Conservation (phyloP, 768 basidiomycete species). For the Boletellus ananiceps region DNA sequence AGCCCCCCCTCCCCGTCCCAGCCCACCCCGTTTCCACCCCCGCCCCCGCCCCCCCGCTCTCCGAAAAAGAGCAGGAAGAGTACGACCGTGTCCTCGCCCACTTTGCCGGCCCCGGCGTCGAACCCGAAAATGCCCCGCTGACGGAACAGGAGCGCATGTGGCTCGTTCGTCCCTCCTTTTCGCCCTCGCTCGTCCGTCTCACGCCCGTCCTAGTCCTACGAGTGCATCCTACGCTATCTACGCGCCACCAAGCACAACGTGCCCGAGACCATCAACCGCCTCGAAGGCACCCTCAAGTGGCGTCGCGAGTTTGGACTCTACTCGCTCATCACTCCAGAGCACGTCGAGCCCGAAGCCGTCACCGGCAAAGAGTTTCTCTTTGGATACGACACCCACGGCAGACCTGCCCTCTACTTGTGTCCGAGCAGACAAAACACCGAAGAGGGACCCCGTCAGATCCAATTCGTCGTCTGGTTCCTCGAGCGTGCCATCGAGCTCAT, state of each 20-base stretch:
- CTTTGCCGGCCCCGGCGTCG: constrained; percentile 44
- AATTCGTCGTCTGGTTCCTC: constrained; percentile 71
- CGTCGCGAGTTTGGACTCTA: constrained; percentile 74
- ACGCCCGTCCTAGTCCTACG: constrained; percentile 42
- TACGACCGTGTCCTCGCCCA: constrained; percentile 54
- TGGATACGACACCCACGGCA: constrained; percentile 63
- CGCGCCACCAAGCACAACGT: constrained; percentile 75
- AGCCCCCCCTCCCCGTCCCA: constrained; percentile 25
- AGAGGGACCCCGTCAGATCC: constrained; percentile 61
- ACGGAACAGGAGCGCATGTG: constrained; percentile 72
- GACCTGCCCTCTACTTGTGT: constrained; percentile 67
- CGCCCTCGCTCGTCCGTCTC: background rate
- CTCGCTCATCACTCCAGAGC: constrained; percentile 50
- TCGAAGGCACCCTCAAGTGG: constrained; percentile 76
- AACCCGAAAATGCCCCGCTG: constrained; percentile 34
- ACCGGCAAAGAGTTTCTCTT: constrained; percentile 81
- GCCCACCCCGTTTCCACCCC: constrained; percentile 23
- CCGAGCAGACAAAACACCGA: constrained; percentile 76
- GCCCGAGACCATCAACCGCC: constrained; percentile 52
- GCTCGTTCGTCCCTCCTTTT: constrained; percentile 44
- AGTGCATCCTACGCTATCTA: constrained; percentile 72
- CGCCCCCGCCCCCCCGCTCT: constrained; percentile 36
- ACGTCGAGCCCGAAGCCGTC: constrained; percentile 72
- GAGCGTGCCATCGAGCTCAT: constrained; percentile 76
- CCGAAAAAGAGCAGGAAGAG: constrained; percentile 43